Evolutionary conservation across 148 eudicot genomes (phyloP), one percentile per base, ranked within the genome.

Genomic region (Fagopyrum esculentum): DNA sequence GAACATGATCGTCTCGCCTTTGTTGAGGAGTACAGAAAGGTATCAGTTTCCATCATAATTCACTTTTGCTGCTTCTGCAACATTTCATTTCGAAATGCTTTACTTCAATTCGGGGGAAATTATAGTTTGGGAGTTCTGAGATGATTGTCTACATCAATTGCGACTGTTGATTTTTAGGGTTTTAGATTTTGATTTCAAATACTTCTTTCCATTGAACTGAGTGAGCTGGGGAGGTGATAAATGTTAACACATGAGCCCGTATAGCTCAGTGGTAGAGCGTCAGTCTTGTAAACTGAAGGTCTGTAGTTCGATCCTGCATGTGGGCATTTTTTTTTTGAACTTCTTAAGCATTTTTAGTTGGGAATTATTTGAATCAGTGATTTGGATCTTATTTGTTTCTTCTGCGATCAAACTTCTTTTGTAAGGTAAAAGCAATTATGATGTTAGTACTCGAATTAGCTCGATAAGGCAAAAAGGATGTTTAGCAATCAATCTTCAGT

Each of bases 1-100:
- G 40, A 35, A 35, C 40, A 35, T 35, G 40, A 35, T 35, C 40
- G 40, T 17, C 92, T 95, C 19, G 29, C 84, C 57, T 85, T 92
- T 30, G 89, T 90, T 63, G 93, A 92, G 80, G 90, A 86, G 75
- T 95, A 91, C 60, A 96, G 92, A 35, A 96, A 92, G 97, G 98
- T 95, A 74, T 9, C 2, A 3, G 43, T 68, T 45, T 40, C 13
- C 0, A 46, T 2, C 44, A 19, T 16, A 0, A 22, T 45, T 40
- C 55, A 9, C 9, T 10, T 48, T 66, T 64, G 40, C 46, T 22
- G 8, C 51, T 16, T 56, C 40, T 17, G 1, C 30, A 15, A 17
- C 30, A 12, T 61, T 75, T 49, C 47, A 40, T 40, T 66, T 66
- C 43, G 46, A 40, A 5, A 0, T 15, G 5, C 40, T 61, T 29